Base-by-base conservation (phyloP, 1,139 yeast genomes). In the Citeromyces hawaiiensis region DNA sequence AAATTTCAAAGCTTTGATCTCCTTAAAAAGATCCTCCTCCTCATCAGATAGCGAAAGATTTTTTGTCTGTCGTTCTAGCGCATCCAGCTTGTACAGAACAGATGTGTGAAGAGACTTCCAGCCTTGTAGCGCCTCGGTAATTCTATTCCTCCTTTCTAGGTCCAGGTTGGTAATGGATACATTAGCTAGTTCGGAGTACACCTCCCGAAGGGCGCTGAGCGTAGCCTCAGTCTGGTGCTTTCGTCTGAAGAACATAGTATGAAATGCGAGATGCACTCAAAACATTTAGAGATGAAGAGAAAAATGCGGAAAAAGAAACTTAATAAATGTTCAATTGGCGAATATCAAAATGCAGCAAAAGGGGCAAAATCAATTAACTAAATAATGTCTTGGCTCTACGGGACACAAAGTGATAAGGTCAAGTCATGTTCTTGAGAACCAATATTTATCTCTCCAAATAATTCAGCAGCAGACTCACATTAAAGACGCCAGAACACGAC, bases 51-150 rank as follows among this genome's bases (percentile, higher is more conserved):
- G 47, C 8, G 44, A 43, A 21, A 51, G 41, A n/a, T 43, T 44
- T 15, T 35, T 35, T 8, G 60, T 53, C 10, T 58, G 56, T 44
- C 68, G 69, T 39, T 76, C 81, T 41, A 79, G 66, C 11, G 61
- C 48, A 32, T 77, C 82, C 36, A 78, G 57, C 48, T 72, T 73
- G 52, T 63, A 73, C 40, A 75, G 61, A 9, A 77, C 63, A 39
- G 72, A 68, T 2, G 83, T 75, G 47, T 77, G 83, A 15, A 81
- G 57, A 7, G 76, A 64, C 49, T 76, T 78, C 88, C 88, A 81
- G 2, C 87, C 87, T 47, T 70, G 72, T 23, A 77, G 57, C 1
- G 88, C 83, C 16, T 68, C 73, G 41, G 66, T 72, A 39, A 65
- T 57, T 16, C 68, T 64, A 33, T 67, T 63, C 16, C 64, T 60